Percentiles rank a stretch among this genome's conserved stretches.
Evolutionary conservation across 768 basidiomycete species (phyloP).

Genomic region (Galerina marginata): DNA sequence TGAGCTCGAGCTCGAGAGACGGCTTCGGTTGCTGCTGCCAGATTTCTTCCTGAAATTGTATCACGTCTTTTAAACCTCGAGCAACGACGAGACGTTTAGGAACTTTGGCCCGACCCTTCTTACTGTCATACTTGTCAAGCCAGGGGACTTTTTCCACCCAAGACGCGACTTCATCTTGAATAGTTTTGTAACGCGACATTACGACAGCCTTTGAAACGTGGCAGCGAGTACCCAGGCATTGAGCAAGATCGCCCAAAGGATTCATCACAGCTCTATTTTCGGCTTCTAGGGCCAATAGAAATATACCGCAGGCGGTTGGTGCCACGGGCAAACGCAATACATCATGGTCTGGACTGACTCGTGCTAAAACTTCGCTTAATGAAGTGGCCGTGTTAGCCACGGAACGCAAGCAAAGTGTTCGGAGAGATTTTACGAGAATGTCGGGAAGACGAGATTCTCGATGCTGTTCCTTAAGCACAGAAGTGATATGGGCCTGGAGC

Average conservation of each 20-base stretch:
- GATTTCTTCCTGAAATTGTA: constrained; percentile 70
- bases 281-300: constrained; percentile 75
- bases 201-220: constrained; percentile 58
- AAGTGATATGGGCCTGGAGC: constrained; percentile 58
- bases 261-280: constrained; percentile 59
- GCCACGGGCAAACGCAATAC: constrained; percentile 43
- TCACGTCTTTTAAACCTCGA: constrained; percentile 69
- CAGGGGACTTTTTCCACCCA: constrained; percentile 75
- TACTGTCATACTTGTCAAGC: constrained; percentile 62
- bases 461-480: constrained; percentile 37
- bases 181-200: constrained; percentile 70
- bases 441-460: constrained; percentile 37
- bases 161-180: constrained; percentile 64
- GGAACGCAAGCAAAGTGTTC: constrained; percentile 45
- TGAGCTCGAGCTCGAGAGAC: constrained; percentile 43
- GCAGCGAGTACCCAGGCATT: constrained; percentile 56
- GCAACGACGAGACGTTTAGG: constrained; percentile 70
- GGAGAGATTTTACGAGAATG: constrained; percentile 43
- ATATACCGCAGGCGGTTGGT: constrained; percentile 68
- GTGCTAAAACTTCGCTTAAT: constrained; percentile 49
- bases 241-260: constrained; percentile 61
- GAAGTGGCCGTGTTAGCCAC: constrained; percentile 51
- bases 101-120: constrained; percentile 60
- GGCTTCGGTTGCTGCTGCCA: constrained; percentile 50
- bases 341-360: constrained; percentile 42